Evolutionary conservation across 176 grass and related monocot genomes (phyloP).

Genomic region (Tuctoria greenei): DNA sequence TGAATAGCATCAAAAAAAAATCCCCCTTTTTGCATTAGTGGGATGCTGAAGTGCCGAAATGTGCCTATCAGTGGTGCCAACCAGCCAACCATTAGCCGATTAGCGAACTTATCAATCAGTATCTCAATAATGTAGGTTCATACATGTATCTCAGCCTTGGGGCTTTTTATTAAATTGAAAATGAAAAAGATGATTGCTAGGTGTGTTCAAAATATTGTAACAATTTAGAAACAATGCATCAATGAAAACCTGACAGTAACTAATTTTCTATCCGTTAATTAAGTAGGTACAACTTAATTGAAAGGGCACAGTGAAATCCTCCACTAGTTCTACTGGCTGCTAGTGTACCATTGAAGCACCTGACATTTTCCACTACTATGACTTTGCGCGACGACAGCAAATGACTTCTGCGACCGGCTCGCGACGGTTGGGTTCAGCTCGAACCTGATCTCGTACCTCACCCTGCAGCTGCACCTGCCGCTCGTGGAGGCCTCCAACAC

Average conservation of each 20-base stretch:
- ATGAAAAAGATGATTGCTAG: not conserved
- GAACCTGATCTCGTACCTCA: constrained; percentile 71
- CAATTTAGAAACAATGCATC: not conserved
- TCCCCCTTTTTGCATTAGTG: not conserved
- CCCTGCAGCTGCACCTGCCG: constrained; percentile 57
- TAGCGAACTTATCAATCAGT: not conserved
- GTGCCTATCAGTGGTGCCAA: not conserved
- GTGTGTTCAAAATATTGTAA: not conserved
- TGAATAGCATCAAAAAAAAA: constrained; percentile 25
- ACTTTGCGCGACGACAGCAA: constrained; percentile 24
- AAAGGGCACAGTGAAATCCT: not conserved
- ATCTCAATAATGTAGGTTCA: not conserved
- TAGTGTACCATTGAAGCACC: not conserved
- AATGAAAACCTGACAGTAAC: not conserved
- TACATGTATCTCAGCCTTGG: not conserved
- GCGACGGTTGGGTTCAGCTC: constrained; percentile 50
- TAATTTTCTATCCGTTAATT: not conserved
- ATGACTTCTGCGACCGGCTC: constrained; percentile 54
- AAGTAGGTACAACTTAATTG: not conserved
- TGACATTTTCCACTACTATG: not conserved
- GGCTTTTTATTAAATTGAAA: not conserved
- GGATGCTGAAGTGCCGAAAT: not conserved
- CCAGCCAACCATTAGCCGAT: not conserved
- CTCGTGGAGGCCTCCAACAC: constrained; percentile 76
- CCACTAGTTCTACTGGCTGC: too few relatives aligned